Conservation (phyloP, 2,329 filamentous ascomycete genomes). For the Phyllosticta citriasiana region DNA sequence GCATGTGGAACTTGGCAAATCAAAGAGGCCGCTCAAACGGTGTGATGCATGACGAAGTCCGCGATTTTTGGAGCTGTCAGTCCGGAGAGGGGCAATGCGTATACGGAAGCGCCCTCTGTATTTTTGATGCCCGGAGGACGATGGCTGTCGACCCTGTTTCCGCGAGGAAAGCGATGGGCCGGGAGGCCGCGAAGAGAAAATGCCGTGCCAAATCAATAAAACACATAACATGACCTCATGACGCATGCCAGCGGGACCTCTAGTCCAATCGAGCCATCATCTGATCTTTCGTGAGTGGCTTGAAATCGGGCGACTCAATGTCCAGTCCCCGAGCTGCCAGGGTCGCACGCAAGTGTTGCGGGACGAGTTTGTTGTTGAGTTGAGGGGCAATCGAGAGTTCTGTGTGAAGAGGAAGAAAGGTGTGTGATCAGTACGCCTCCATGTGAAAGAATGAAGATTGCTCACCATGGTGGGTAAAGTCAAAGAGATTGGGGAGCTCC, state of each 20-base stretch:
- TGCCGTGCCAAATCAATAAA: constrained; percentile 26
- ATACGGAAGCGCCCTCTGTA: constrained; percentile 4
- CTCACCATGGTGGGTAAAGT: constrained; percentile 90
- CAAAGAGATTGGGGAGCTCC: constrained; percentile 80
- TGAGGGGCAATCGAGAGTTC: constrained; percentile 92
- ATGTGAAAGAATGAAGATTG: constrained; percentile 12
- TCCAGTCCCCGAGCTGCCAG: constrained; percentile 73
- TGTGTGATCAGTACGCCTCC: constrained; percentile 11
- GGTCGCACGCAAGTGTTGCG: constrained; percentile 64
- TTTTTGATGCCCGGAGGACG: constrained; percentile 5
- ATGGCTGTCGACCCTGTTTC: constrained; percentile 7
- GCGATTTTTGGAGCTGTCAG: constrained; percentile 9
- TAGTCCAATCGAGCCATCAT: constrained; percentile 97
- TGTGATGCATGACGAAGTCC: constrained; percentile 8
- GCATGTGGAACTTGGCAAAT: constrained; percentile 4
- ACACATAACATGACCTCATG: constrained; percentile 29
- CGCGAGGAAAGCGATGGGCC: constrained; percentile 2
- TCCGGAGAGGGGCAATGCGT: constrained; percentile 3
- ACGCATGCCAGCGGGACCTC: constrained; percentile 23
- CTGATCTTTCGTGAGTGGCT: constrained; percentile 80
- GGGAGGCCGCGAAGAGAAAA: constrained; percentile 21
- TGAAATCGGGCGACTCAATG: constrained; percentile 72
- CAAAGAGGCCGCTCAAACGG: constrained; percentile 5
- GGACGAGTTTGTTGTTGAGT: constrained; percentile 81
- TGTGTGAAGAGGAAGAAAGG: constrained; percentile 27